A percentile compares a stretch with the other conserved stretches of the same genome.
phyloP scores from a whole-genome alignment of 441 rosid species.

The Theobroma grandiflorum region DNA sequence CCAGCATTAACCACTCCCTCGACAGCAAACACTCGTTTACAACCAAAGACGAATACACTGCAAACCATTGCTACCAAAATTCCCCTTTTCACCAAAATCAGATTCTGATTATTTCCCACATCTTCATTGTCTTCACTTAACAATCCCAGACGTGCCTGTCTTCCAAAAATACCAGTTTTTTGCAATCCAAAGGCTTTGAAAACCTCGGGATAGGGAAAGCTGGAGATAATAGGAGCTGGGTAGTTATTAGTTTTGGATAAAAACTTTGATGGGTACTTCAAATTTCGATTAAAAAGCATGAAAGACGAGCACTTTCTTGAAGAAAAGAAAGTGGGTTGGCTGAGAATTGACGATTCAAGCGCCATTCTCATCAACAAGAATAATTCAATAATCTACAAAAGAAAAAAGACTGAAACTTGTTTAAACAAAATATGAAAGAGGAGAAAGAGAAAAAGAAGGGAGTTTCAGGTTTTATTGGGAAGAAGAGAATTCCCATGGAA shows the following conservation, averaged over 20 bases:
- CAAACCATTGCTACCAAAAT: conserved; percentile 73
- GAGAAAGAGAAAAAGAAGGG: background rate
- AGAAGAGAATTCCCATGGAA: conserved; percentile 2
- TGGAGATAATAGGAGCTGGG: conserved; percentile 35
- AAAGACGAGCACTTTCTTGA: conserved; percentile 44
- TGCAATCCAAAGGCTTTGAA: conserved; percentile 34
- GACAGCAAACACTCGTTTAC: conserved; percentile 71
- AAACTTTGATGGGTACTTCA: conserved; percentile 45
- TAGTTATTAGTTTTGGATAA: conserved; percentile 38
- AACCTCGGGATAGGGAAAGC: conserved; percentile 28
- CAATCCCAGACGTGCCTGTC: conserved; percentile 41
- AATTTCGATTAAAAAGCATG: conserved; percentile 44
- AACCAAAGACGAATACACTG: conserved; percentile 65
- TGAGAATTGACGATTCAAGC: conserved; percentile 59
- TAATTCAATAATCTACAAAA: background rate
- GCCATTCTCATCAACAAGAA: conserved; percentile 51
- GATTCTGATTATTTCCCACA: conserved; percentile 34
- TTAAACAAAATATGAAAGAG: background rate
- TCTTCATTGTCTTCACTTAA: conserved; percentile 43
- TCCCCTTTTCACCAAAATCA: conserved; percentile 52
- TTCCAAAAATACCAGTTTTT: conserved; percentile 35
- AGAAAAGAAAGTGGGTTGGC: conserved; percentile 50
- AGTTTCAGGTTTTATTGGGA: background rate
- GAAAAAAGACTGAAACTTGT: background rate
- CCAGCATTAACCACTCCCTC: conserved; percentile 82